Evolutionary conservation across 2,329 filamentous ascomycete species (phyloP).

Genomic region (Madurella mycetomatis): DNA sequence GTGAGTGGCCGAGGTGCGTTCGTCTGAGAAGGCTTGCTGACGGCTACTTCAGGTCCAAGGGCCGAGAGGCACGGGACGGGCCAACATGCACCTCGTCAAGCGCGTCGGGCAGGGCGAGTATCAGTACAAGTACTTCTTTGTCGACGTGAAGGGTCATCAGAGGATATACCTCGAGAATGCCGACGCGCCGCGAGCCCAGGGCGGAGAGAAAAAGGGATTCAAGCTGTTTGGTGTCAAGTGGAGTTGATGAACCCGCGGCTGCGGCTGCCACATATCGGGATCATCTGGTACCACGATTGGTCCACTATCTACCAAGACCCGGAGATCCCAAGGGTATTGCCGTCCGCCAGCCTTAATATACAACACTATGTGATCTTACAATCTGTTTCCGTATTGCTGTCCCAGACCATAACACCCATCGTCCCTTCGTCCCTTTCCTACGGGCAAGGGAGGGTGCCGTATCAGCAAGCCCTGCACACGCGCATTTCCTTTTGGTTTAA

Average conservation of each 20-base stretch:
- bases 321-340: not conserved
- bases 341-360: not conserved
- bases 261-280: no score
- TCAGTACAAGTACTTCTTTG: constrained; percentile 72
- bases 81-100: constrained; percentile 73
- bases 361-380: not conserved
- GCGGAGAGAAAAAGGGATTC: constrained; percentile 39
- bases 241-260: constrained; percentile 31
- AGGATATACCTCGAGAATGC: constrained; percentile 63
- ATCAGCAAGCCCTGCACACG: not conserved
- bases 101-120: constrained; percentile 60
- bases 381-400: not conserved
- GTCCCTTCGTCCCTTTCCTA: not conserved
- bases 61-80: constrained; percentile 66
- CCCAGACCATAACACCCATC: not conserved
- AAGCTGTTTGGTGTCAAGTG: constrained; percentile 62
- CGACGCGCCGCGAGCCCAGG: constrained; percentile 35
- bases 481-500: no score
- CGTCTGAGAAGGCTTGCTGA: not conserved
- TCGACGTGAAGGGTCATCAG: constrained; percentile 71
- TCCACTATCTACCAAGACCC: not conserved
- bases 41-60: constrained; percentile 63
- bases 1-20: constrained; percentile 41
- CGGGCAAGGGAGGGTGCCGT: not conserved
- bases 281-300: not conserved